Base-by-base conservation (phyloP, 179 eudicot species). In the Silene coronaria region DNA sequence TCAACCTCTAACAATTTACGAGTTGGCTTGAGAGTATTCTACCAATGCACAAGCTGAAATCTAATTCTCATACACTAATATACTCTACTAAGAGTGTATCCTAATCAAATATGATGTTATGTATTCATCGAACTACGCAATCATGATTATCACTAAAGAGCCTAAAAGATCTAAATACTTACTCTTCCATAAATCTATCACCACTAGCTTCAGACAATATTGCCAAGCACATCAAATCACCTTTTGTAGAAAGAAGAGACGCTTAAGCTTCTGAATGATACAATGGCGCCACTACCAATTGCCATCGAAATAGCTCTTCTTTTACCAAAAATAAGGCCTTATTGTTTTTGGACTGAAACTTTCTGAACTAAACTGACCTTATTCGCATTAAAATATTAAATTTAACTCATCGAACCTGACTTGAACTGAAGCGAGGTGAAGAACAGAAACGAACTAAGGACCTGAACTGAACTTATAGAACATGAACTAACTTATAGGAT, bases 221-320 rank as follows among this genome's bases (percentile, higher is more conserved):
- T 4, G 32, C 71, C 28, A 19, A 11, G 22, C 48, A 30, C 53
- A 22, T 27, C 10, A 9, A 55, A 34, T 65, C 73, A 65, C 34
- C 34, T 64, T 26, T 11, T 24, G 60, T 62, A 34, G 26, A 53
- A 17, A 71, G 13, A 68, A 71, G 55, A 70, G 58, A 48, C 45
- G 32, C 27, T 2, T 27, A 59, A 7, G 34, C 51, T 66, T 4
- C 2, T 10, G 22, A 78, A 13, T 53, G 32, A 32, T 16, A 42
- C 42, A 63, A 30, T 16, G 65, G 70, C 48, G 62, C 24, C 12
- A 72, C 27, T 73, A 57, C 21, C 27, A 78, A 30, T n/a, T 51
- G 65, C 67, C 70, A 32, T 32, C 55, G 28, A 46, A 38, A 24
- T 55, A 61, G 26, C 36, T 79, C 38, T 58, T 71, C 53, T 21